Base-by-base conservation (phyloP, 2,329 filamentous ascomycete species). In the Diaporthe vexans region DNA sequence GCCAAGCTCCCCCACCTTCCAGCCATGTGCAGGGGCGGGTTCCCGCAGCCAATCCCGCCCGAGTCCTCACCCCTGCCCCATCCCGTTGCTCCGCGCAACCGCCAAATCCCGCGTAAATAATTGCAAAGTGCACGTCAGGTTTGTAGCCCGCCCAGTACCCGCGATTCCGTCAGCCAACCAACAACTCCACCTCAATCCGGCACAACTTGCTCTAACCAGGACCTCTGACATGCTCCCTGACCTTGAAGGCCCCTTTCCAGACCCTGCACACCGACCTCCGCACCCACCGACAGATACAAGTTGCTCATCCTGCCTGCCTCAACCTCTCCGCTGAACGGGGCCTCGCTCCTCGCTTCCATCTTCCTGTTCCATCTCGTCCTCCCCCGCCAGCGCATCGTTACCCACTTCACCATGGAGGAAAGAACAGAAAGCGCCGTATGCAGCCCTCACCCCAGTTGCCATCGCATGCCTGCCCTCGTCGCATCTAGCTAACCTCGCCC, bases 381-480 rank as follows among this genome's bases (percentile, higher is more conserved):
- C 21, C 75, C 72, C 37, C 74, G 58, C 51, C 71, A 72, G 68
- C 68, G 77, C 78, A 78, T 77, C 37, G 54, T 79, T 78, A 82
- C 76, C 74, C 59, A 61, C 68, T 76, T 74, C 59, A 76, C 68
- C 77, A 84, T 84, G 82, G 83, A 84, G 72, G 76, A 61, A n/a
- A 67, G 78, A 54, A 76, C 80, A 51, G 82, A 83, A 76, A 83
- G 83, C 76, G 76, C 79, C 77, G 83, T 84, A 80, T 68, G 81
- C 77, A 52, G 52, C 21, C 56, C 40, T 40, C n/a, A 52, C 40
- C 40, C 24, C 19, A 26, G 29, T 61, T 26, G 17, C 26, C 26
- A n/a, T 54, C n/a, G 4, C 61, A 65, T 43, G 40, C 40, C 40
- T 13, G 17, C 11, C 17, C 69, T 29, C 26, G 24, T 71, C 40